A percentile compares a stretch with the other conserved stretches of the same genome.
Conservation (phyloP, 108 stramenopile species). For the Epipyxis sp. region DNA sequence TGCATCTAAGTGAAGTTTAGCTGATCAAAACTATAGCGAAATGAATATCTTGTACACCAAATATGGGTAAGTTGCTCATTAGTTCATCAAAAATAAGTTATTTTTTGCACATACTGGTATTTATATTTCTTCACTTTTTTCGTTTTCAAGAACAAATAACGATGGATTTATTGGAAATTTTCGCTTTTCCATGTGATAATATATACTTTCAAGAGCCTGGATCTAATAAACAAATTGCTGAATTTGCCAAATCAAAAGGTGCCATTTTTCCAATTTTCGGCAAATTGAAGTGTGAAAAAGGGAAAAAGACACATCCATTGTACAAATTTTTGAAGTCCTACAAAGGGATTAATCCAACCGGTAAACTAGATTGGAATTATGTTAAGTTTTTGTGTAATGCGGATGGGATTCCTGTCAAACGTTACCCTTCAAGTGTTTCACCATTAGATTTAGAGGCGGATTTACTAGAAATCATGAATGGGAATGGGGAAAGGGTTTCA, state of each 20-base stretch:
- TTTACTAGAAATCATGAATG: no score
- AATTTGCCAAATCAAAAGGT: not conserved
- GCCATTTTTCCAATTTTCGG: slow-evolving; percentile 3
- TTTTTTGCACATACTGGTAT: no score
- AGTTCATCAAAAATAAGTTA: no score
- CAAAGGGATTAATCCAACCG: not conserved
- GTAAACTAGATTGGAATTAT: not conserved
- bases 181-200: slow-evolving; percentile 66
- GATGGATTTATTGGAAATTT: slow-evolving; percentile 49
- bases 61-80: not conserved
- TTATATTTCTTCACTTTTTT: no score
- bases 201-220: slow-evolving; percentile 56
- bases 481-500: no score
- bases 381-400: slow-evolving; percentile 19
- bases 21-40: slow-evolving; percentile 18
- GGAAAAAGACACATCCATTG: slow-evolving; percentile 45
- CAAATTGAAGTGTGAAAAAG: slow-evolving; percentile 34
- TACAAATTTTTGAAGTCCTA: slow-evolving; percentile 47
- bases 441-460: no score
- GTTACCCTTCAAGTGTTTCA: no score
- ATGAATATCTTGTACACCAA: slow-evolving; percentile 5
- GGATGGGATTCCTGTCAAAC: slow-evolving; percentile 6
- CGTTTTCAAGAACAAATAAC: no score
- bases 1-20: slow-evolving; percentile 20
- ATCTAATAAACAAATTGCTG: slow-evolving; percentile 10